phyloP scores from a whole-genome alignment of 495 filamentous ascomycete species.

The Staphylotrichum longicolle region DNA sequence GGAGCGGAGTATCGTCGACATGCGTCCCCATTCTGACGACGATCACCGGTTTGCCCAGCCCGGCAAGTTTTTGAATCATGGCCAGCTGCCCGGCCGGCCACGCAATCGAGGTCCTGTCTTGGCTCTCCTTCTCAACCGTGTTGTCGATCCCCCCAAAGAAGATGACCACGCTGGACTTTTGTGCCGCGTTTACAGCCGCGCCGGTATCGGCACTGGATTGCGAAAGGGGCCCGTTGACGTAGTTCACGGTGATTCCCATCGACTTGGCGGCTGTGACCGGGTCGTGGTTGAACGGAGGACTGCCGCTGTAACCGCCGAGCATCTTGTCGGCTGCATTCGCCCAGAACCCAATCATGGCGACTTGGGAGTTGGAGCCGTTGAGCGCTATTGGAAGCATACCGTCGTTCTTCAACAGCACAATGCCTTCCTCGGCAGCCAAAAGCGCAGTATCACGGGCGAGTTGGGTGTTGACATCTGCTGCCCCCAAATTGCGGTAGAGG shows the following conservation, averaged over 20 bases:
- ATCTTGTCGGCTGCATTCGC: constrained; percentile 35
- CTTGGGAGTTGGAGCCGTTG: constrained; percentile 5
- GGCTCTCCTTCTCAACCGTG: constrained; percentile 41
- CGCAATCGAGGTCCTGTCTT: constrained; percentile 42
- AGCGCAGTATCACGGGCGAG: constrained; percentile 35
- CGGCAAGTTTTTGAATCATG: constrained; percentile 40
- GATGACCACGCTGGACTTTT: constrained; percentile 41
- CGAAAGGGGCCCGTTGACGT: constrained; percentile 31
- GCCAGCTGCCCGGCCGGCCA: constrained; percentile 45
- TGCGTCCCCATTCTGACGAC: constrained; percentile 52
- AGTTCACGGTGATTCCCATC: constrained; percentile 29
- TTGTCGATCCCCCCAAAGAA: constrained; percentile 49
- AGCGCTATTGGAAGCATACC: constrained; percentile 25
- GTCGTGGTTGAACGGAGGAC: constrained; percentile 36
- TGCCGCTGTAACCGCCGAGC: constrained; percentile 43
- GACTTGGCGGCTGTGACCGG: constrained; percentile 37
- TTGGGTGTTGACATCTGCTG: constrained; percentile 24
- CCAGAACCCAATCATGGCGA: constrained; percentile 47
- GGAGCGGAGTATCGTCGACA: constrained; percentile 54
- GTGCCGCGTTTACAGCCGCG: constrained; percentile 40
- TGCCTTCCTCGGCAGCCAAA: constrained; percentile 36
- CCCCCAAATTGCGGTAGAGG: constrained; percentile 22
- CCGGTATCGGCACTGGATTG: constrained; percentile 57
- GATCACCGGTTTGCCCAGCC: constrained; percentile 41
- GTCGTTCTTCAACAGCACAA: constrained; percentile 43